These are phyloP conservation scores for Phoma sp. DNA, from an alignment of 2,329 filamentous ascomycete genomes.

Conservation along the genomic window DNA sequence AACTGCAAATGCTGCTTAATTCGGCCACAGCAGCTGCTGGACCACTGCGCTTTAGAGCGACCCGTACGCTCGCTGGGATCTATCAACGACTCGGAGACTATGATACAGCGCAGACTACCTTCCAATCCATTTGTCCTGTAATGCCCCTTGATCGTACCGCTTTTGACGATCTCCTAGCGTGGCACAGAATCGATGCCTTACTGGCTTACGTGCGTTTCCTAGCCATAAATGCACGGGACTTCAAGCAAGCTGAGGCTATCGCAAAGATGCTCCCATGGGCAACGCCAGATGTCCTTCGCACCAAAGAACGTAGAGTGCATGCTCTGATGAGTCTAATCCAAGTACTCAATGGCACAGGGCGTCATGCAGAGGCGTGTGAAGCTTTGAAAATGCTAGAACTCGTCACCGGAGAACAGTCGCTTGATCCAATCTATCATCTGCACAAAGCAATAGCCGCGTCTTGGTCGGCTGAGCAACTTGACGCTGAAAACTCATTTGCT, in stretches of 20 bases:
- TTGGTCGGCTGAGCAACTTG: not conserved
- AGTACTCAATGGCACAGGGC: not conserved
- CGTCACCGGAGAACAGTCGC: not conserved
- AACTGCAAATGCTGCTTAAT: not conserved
- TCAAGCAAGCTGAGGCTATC: not conserved
- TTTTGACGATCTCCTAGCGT: not conserved
- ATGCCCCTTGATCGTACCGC: not conserved
- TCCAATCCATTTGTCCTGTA: not conserved
- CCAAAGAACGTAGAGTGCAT: not conserved
- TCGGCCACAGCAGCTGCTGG: not conserved
- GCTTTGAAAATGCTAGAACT: not conserved
- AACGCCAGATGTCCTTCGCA: not conserved
- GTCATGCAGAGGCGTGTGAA: not conserved
- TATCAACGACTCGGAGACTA: not conserved
- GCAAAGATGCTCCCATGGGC: constrained; percentile 1
- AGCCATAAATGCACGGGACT: not conserved
- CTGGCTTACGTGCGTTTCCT: not conserved
- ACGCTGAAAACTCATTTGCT: not conserved
- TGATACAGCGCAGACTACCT: not conserved
- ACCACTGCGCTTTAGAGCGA: not conserved
- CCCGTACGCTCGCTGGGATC: not conserved
- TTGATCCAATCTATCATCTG: not conserved
- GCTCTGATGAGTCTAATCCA: not conserved
- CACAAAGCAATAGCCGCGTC: not conserved
- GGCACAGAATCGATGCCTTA: constrained; percentile 2